These are phyloP conservation scores for Jamesozyma lodderae DNA, from an alignment of 805 yeast species.

Conservation along the genomic window DNA sequence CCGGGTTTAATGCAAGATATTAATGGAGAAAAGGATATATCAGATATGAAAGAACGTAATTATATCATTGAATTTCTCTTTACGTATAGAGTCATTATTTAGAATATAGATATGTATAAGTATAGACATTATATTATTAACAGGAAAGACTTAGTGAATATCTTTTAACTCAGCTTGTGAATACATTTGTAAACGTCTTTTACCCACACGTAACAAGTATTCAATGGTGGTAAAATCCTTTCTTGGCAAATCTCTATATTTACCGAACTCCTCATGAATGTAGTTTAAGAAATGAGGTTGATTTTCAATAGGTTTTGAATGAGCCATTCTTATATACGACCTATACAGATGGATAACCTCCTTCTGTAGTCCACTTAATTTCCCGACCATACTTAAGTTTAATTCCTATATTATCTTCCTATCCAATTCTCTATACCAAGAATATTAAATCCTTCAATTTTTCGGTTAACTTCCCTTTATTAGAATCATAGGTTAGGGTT, in stretches of 20 bases:
- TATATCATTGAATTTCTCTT: slow-evolving; percentile 68
- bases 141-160: slow-evolving; percentile 33
- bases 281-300: slow-evolving; percentile 38
- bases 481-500: too few relatives aligned
- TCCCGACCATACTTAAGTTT: slow-evolving; percentile 27
- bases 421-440: too few relatives aligned
- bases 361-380: slow-evolving; percentile 41
- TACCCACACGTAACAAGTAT: slow-evolving; percentile 70
- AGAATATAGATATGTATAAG: not conserved
- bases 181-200: slow-evolving; percentile 61
- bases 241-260: slow-evolving; percentile 48
- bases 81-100: slow-evolving; percentile 1
- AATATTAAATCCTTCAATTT: too few relatives aligned
- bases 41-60: slow-evolving; percentile 75
- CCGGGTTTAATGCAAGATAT: slow-evolving; percentile 81
- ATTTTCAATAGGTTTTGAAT: slow-evolving; percentile 39
- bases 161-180: slow-evolving; percentile 64
- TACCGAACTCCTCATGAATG: slow-evolving; percentile 54
- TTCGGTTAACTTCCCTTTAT: too few relatives aligned
- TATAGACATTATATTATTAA: not conserved
- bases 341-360: slow-evolving; percentile 45
- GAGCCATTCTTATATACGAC: slow-evolving; percentile 37
- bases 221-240: slow-evolving; percentile 82
- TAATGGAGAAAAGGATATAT: slow-evolving; percentile 71
- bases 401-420: too few relatives aligned